These are phyloP conservation scores for Grosmannia huntii DNA, from an alignment of 2,329 filamentous ascomycete genomes.

Conservation along the genomic window DNA sequence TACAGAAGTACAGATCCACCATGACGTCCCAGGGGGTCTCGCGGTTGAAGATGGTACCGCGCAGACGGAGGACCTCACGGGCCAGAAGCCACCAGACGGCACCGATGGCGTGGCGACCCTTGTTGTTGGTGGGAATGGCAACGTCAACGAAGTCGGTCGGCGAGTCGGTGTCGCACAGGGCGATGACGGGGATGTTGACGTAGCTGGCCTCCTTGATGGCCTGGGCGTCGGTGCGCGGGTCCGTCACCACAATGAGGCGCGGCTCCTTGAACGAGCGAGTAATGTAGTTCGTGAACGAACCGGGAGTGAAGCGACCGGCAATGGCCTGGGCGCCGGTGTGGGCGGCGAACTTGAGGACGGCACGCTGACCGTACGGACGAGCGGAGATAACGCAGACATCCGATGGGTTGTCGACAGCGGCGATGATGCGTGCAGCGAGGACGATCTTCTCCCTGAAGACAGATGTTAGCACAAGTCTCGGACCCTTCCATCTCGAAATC, in stretches of 20 bases:
- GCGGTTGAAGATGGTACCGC: conserved; percentile 89
- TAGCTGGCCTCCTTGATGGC: conserved; percentile 99
- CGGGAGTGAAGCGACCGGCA: conserved; percentile 98
- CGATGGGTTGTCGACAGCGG: conserved; percentile 97
- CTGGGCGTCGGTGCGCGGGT: conserved; percentile 98
- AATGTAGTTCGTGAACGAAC: conserved; percentile 99
- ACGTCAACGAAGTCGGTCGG: conserved; percentile 99
- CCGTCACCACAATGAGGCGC: conserved; percentile 97
- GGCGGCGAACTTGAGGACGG: conserved; percentile 97
- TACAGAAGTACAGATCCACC: conserved; percentile 99
- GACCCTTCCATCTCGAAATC: neutral
- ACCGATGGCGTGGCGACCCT: conserved; percentile 98
- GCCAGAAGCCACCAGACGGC: conserved; percentile 99
- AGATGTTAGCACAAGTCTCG: conserved; percentile 1
- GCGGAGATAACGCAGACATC: conserved; percentile 99
- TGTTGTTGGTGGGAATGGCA: conserved; percentile 99
- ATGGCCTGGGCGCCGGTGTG: conserved; percentile 98
- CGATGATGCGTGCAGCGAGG: conserved; percentile 96
- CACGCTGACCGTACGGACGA: conserved; percentile 98
- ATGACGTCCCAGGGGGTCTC: conserved; percentile 98
- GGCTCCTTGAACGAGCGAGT: conserved; percentile 99
- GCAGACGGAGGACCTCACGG: conserved; percentile 98
- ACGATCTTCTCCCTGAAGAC: conserved; percentile 91
- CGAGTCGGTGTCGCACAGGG: conserved; percentile 97
- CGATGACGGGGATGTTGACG: conserved; percentile 99